Conservation (phyloP, 2,329 filamentous ascomycete species). For the Aphanoascus verrucosus region DNA sequence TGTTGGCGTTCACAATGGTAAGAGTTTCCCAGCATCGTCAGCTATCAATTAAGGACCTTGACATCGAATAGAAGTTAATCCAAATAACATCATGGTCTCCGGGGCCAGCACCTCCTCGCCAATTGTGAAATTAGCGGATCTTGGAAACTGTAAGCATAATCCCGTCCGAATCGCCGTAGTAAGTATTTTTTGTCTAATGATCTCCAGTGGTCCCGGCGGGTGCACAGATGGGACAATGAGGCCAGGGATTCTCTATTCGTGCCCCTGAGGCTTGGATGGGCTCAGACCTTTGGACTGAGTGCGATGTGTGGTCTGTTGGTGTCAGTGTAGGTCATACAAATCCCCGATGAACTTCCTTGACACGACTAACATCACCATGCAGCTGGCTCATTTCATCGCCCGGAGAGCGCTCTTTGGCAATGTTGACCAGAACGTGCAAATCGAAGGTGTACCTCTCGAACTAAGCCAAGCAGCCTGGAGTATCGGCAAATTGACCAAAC, state of each 20-base stretch:
- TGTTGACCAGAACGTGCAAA: slow-evolving; percentile 2
- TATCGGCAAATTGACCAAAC: slow-evolving; percentile 13
- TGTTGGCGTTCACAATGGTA: neutral
- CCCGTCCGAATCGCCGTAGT: neutral
- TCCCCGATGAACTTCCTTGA: no score
- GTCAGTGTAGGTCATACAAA: slow-evolving; percentile 8
- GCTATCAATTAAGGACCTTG: neutral
- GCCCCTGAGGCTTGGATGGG: slow-evolving; percentile 12
- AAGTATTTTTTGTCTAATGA: neutral
- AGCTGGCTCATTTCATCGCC: slow-evolving; percentile 12
- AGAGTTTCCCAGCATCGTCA: neutral
- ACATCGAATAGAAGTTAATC: slow-evolving; percentile 9
- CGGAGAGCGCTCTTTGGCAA: slow-evolving; percentile 8
- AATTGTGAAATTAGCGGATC: slow-evolving; percentile 11
- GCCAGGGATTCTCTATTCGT: slow-evolving; percentile 10
- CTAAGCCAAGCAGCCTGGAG: slow-evolving; percentile 10
- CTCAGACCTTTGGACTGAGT: neutral
- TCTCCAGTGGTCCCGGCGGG: slow-evolving; percentile 10
- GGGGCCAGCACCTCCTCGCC: slow-evolving; percentile 6
- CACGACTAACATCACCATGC: no score
- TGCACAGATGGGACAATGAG: neutral
- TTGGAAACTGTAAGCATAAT: neutral
- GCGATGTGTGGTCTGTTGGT: slow-evolving; percentile 15
- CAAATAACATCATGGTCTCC: slow-evolving; percentile 14
- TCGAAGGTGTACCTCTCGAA: slow-evolving; percentile 1